Base-by-base conservation (phyloP, 345 rosid species). In the Citrus trifoliata region DNA sequence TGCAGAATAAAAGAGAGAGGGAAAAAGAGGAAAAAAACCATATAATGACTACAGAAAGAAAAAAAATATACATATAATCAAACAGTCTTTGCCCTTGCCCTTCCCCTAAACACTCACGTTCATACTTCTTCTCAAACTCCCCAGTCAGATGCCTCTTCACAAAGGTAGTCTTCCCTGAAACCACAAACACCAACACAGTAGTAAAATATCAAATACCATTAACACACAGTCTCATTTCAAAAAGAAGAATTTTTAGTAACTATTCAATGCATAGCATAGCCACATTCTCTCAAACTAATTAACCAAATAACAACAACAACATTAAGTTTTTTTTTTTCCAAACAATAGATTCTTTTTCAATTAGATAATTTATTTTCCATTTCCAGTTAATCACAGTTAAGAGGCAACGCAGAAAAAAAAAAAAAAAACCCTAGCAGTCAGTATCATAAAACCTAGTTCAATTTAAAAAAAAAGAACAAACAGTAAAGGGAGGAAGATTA, bases 111-210 rank as follows among this genome's bases (percentile, higher is more conserved):
- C 32, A 87, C 98, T 86, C 76, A 93, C 98, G 99, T 82, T 93
- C 98, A 33, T 95, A 93, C 82, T 89, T 95, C 97, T 90, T 92
- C 89, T 95, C 99, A 48, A 95, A 95, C 78, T 95, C 99, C 1
- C 99, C 99, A 5, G 98, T 95, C 46, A 91, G 88, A 90, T 95
- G 99, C 85, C 99, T 89, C 75, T 93, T 95, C 78, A 90, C 98
- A 24, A 89, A 93, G 24, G 98, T 92, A 0, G 99, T 95, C 75
- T 93, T 93, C n/a, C 99, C 98, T 90, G 83, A 37, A 40, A 61
- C 30, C 53, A n/a, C 25, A 24, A 21, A 8, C 9, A 30, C 27
- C 4, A 35, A 8, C 33, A 16, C 2, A 12, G 18, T 46, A 13
- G 16, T 46, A 69, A 12, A 42, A 19, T 22, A 62, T 69, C 67